Percentiles rank a stretch among this genome's conserved stretches.
These are phyloP conservation scores for Penicillium coffeae DNA, from an alignment of 495 filamentous ascomycete genomes.

Conservation along the genomic window DNA sequence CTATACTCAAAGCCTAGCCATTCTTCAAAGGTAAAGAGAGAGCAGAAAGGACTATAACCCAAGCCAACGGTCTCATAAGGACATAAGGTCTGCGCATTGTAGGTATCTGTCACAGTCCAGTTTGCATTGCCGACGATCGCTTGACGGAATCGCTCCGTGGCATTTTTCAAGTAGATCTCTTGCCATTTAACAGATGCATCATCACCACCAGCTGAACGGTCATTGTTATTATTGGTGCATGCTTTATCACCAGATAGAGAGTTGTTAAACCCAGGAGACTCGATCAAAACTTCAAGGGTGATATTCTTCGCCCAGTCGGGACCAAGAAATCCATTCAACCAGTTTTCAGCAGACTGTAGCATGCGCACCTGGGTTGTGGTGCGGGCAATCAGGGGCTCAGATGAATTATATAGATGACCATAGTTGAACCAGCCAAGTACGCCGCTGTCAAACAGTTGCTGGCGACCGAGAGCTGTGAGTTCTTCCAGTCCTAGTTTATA, in stretches of 20 bases:
- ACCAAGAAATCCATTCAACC: constrained; percentile 2
- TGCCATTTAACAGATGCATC: background rate
- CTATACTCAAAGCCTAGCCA: constrained; percentile 54
- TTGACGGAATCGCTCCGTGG: constrained; percentile 1
- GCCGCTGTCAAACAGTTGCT: constrained; percentile 3
- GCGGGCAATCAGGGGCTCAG: background rate
- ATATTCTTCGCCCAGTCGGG: constrained; percentile 2
- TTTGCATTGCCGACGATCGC: background rate
- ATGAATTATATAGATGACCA: constrained; percentile 2
- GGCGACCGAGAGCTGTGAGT: constrained; percentile 1
- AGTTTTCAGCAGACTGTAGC: constrained; percentile 5
- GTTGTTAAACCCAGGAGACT: background rate
- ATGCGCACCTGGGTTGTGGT: constrained; percentile 1
- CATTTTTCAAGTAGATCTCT: background rate
- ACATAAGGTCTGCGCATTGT: constrained; percentile 7
- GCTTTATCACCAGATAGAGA: background rate
- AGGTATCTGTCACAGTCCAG: constrained; percentile 1
- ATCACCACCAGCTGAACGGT: background rate
- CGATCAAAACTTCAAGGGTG: background rate
- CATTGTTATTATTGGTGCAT: background rate
- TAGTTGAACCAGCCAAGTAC: constrained; percentile 4
- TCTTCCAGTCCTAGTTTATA: constrained; percentile 1
- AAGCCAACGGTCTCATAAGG: constrained; percentile 30
- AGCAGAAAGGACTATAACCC: constrained; percentile 42
- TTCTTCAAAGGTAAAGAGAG: constrained; percentile 54